Evolutionary conservation across 257 asterid species (phyloP), one percentile per base, ranked within the genome.

Genomic region (Solanum ossicruentum): DNA sequence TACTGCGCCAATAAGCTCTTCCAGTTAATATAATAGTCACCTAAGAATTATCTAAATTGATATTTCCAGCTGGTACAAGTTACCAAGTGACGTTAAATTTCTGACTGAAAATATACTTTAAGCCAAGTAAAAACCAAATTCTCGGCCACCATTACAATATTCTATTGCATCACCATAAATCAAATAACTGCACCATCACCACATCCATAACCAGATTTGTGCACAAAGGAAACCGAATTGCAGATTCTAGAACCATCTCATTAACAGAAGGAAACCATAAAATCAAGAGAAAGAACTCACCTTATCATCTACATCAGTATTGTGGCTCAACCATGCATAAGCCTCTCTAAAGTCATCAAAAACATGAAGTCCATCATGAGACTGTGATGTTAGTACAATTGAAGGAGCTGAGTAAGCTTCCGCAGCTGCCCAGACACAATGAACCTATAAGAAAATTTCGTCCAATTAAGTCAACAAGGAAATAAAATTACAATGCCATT

Each of bases 341-440:
- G 98, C 98, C 93, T 97, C 99, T 91, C 99, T 93, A 85, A 97
- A 97, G 93, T 97, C 99, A 88, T 97, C 99, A 92, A 97, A 95
- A 84, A 97, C 99, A 81, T 97, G 99, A 88, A 97, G 94, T 17
- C 99, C 99, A 20, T 95, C 98, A 85, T 87, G 90, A 63, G 97
- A 84, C 65, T 90, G 98, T 85, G 99, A 92, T 52, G 99, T 95
- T 78, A 95, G 87, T 84, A 97, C 99, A 86, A 97, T 97, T 61
- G 99, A 97, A 41, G 99, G 99, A 73, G 99, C 99, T 84, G 99
- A 97, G 91, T 97, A 97, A 77, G 99, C 99, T 92, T 97, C 99
- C 18, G 99, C 98, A 28, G 99, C 99, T 67, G 99, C 99, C 99
- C 99, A 95, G 86, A 97, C 99, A 91, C 98, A 94, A 84, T 97